A percentile compares a stretch with the other conserved stretches of the same genome.
Conservation (phyloP, 1,284 basidiomycete species). For the Malassezia yamatoensis region DNA sequence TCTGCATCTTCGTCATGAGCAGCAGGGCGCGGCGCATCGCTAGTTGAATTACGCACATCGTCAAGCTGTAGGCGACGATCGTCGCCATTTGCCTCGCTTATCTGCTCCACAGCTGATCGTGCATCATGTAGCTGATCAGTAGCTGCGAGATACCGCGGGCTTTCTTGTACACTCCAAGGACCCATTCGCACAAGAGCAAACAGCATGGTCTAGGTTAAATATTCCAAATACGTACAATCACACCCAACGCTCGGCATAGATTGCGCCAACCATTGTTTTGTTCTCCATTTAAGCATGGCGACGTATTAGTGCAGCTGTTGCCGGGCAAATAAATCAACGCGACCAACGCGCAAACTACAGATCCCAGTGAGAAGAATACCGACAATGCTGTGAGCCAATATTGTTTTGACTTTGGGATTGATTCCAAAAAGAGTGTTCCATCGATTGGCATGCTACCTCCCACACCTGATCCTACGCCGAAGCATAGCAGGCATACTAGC, state of each 20-base stretch:
- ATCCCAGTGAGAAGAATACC: conserved; percentile 56
- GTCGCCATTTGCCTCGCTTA: conserved; percentile 26
- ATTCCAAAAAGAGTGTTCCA: conserved; percentile 84
- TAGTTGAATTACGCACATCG: conserved; percentile 18
- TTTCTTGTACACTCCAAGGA: conserved; percentile 57
- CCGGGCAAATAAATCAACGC: conserved; percentile 26
- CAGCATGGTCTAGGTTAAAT: conserved; percentile 4
- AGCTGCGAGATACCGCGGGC: conserved; percentile 54
- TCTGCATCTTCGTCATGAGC: neutral
- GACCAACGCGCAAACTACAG: conserved; percentile 23
- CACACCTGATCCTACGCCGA: conserved; percentile 80
- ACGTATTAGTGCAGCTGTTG: neutral
- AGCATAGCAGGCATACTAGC: conserved; percentile 66
- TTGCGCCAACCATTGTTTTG: conserved; percentile 22
- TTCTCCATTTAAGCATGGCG: neutral
- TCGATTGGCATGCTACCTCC: conserved; percentile 81
- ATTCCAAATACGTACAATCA: neutral
- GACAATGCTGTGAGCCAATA: conserved; percentile 90
- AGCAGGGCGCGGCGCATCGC: neutral
- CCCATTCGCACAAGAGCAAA: conserved; percentile 8
- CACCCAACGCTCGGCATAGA: conserved; percentile 18
- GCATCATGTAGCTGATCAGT: conserved; percentile 30
- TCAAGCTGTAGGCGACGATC: conserved; percentile 18
- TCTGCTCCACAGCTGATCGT: conserved; percentile 28
- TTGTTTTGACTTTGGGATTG: conserved; percentile 79